phyloP scores from a whole-genome alignment of 2,329 filamentous ascomycete species.

The Xylariaceae sp. region DNA sequence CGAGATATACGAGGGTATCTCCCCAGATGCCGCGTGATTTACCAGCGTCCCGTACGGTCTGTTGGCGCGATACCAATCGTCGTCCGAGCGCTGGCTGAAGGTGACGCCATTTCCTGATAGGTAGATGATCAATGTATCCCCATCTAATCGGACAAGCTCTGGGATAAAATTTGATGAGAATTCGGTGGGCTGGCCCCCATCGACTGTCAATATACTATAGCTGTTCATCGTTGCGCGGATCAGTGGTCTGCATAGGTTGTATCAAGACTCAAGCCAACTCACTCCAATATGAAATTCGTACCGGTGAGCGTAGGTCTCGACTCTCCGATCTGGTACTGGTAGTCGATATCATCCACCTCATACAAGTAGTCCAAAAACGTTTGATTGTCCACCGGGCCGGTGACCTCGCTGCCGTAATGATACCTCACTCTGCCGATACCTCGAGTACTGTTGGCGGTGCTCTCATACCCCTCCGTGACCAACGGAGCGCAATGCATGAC shows the following conservation, averaged over 20 bases:
- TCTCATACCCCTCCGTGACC: slow-evolving; percentile 6
- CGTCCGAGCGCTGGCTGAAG: neutral
- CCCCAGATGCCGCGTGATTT: neutral
- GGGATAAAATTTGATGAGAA: neutral
- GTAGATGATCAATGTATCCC: neutral
- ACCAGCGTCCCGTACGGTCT: neutral
- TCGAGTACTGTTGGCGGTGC: neutral
- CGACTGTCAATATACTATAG: too few species aligned
- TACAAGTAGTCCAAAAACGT: neutral
- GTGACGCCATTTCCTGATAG: neutral
- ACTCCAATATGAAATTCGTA: too few species aligned
- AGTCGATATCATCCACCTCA: neutral
- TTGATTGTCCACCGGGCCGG: neutral
- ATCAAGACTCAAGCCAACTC: too few species aligned
- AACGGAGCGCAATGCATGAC: slow-evolving; percentile 14
- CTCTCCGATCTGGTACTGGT: neutral
- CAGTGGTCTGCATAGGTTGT: too few species aligned
- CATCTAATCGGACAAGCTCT: neutral
- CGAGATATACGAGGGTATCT: neutral
- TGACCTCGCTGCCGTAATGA: neutral
- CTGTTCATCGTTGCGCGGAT: too few species aligned
- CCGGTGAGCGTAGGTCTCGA: too few species aligned
- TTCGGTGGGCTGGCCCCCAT: too few species aligned
- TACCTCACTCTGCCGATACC: neutral
- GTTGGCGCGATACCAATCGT: neutral